A percentile compares a stretch with the other conserved stretches of the same genome.
phyloP scores from a whole-genome alignment of 2,329 filamentous ascomycete genomes.

The Zasmidium angulare region DNA sequence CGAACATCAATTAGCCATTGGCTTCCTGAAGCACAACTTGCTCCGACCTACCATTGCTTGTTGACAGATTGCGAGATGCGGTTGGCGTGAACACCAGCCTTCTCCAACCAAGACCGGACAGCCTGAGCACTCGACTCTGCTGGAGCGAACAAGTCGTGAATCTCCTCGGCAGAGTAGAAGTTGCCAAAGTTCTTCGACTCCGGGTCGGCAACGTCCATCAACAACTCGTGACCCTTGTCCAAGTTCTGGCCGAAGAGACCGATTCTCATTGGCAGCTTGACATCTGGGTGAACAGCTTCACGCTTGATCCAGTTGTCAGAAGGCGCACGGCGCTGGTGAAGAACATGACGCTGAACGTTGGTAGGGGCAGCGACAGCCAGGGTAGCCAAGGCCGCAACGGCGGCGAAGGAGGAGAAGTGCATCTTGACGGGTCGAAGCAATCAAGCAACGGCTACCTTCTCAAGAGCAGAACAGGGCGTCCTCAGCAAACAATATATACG shows the following conservation, averaged over 20 bases:
- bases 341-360: constrained; percentile 36
- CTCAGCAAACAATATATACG: neutral
- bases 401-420: constrained; percentile 20
- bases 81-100: constrained; percentile 32
- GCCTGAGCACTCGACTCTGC: constrained; percentile 33
- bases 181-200: constrained; percentile 39
- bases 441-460: constrained; percentile 8
- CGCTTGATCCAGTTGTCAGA: constrained; percentile 42
- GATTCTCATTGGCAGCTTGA: constrained; percentile 30
- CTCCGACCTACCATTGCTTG: constrained; percentile 38
- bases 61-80: constrained; percentile 36
- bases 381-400: constrained; percentile 14
- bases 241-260: constrained; percentile 23
- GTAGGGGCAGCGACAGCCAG: constrained; percentile 18
- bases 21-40: too few relatives aligned
- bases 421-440: constrained; percentile 12
- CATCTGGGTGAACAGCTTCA: constrained; percentile 29
- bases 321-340: constrained; percentile 43
- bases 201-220: constrained; percentile 24
- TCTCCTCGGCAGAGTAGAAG: constrained; percentile 39
- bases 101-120: constrained; percentile 41
- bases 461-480: neutral
- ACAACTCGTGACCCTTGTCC: constrained; percentile 20
- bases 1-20: neutral
- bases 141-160: constrained; percentile 45